These are phyloP conservation scores for Pistacia integerrima DNA, from an alignment of 345 rosid species.

Conservation along the genomic window DNA sequence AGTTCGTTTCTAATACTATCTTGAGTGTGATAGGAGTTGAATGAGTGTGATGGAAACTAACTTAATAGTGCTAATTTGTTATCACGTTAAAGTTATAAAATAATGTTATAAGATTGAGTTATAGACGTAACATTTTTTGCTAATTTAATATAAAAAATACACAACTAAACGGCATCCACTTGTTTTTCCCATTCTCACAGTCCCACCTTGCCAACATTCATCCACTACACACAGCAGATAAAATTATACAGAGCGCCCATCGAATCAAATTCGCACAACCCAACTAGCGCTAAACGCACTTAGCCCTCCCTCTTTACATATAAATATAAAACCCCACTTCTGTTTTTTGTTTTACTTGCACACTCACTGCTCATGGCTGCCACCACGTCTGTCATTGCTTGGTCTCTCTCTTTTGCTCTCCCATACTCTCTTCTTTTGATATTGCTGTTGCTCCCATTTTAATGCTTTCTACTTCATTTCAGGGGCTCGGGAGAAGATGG, in stretches of 20 bases:
- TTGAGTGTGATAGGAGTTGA: too few species aligned
- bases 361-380: constrained; percentile 35
- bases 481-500: constrained; percentile 99
- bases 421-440: not conserved
- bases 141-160: not conserved
- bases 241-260: not conserved
- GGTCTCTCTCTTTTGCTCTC: constrained; percentile 32
- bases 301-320: not conserved
- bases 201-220: not conserved
- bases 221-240: not conserved
- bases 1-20: too few species aligned
- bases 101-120: too few species aligned
- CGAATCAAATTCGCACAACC: constrained; percentile 1
- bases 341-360: not conserved
- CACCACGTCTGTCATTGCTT: constrained; percentile 47
- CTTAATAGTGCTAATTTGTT: too few species aligned
- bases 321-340: not conserved
- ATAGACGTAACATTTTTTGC: too few species aligned
- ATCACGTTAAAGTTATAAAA: too few species aligned
- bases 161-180: not conserved
- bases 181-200: too few species aligned
- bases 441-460: not conserved
- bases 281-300: not conserved
- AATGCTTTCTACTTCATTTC: constrained; percentile 1
- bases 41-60: too few species aligned